Base-by-base conservation (phyloP, 768 basidiomycete genomes). In the Solioccasus polychromus region DNA sequence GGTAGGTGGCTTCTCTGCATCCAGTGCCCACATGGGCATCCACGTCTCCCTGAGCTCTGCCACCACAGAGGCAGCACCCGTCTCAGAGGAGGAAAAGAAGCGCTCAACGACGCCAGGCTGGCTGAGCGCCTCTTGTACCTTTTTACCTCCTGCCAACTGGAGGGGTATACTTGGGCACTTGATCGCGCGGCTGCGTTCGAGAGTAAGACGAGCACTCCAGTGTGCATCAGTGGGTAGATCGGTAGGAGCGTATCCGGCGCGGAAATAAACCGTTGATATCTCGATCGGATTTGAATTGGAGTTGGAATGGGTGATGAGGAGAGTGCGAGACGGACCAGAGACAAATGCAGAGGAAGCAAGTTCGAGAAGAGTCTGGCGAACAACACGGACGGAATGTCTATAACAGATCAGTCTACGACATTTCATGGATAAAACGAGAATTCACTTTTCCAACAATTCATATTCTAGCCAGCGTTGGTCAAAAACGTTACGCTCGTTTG, bases 71-170 rank as follows among this genome's bases (percentile, higher is more conserved):
- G 34, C 8, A 15, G 18, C 45, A n/a, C 71, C 12, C 60, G 52
- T 19, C 57, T 48, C 50, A 6, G 51, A 31, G 3, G 69, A 67
- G 51, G 72, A 70, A 29, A 94, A 71, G 68, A 93, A 94, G 12
- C 71, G 69, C 54, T 91, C 90, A 18, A 95, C 72, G 7, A 89
- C 68, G 1, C 83, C 83, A 0, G 81, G 79, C 22, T 80, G 77
- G 7, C 85, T 79, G 14, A 99, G 75, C 0, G 86, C 88, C 58
- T 97, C 83, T 64, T 98, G 95, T 0, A 99, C 82, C 61, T 96
- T 96, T 74, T 99, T 99, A 3, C 86, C 84, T 0, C 95, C 95
- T 0, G 94, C 92, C n/a, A 97, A 80, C 53, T 98, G 95, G 12
- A 98, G 75, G 5, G 87, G 82, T 53, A 97, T 80, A 1, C 82